These are phyloP conservation scores for Sparassis latifolia DNA, from an alignment of 1,284 basidiomycete genomes.

Conservation along the genomic window DNA sequence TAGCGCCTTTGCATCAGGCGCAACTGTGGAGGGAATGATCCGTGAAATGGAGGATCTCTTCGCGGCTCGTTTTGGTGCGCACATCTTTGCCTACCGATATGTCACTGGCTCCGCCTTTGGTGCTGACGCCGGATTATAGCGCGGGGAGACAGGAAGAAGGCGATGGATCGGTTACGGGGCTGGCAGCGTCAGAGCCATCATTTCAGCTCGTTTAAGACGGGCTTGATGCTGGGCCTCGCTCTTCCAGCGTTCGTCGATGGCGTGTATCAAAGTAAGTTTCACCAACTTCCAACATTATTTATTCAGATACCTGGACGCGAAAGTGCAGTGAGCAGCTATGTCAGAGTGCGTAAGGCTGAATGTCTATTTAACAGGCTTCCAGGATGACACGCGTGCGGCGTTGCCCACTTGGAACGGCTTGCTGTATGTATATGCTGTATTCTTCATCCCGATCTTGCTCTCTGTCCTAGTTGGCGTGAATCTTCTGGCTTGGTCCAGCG, in stretches of 20 bases:
- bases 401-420: slow-evolving; percentile 74
- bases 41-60: slow-evolving; percentile 71
- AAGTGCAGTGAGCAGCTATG: too few species aligned
- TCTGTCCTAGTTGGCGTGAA: slow-evolving; percentile 78
- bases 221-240: slow-evolving; percentile 71
- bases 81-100: not conserved
- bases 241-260: slow-evolving; percentile 73
- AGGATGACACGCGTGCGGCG: slow-evolving; percentile 43
- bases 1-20: slow-evolving; percentile 55
- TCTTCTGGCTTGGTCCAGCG: slow-evolving; percentile 67
- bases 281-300: not conserved
- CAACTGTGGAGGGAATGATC: slow-evolving; percentile 60
- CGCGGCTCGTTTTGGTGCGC: slow-evolving; percentile 68
- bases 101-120: not conserved
- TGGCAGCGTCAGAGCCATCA: slow-evolving; percentile 62
- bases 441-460: slow-evolving; percentile 76
- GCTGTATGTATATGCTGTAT: slow-evolving; percentile 75
- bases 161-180: slow-evolving; percentile 62
- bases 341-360: not conserved
- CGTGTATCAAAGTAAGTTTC: slow-evolving; percentile 55
- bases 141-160: slow-evolving; percentile 79
- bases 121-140: slow-evolving; percentile 36
- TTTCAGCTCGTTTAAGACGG: slow-evolving; percentile 70
- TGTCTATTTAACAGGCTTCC: slow-evolving; percentile 44
- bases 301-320: too few species aligned